Percentiles rank a stretch among this genome's conserved stretches.
Conservation (phyloP, 2,329 filamentous ascomycete genomes). For the Trichoderma semiorbis region DNA sequence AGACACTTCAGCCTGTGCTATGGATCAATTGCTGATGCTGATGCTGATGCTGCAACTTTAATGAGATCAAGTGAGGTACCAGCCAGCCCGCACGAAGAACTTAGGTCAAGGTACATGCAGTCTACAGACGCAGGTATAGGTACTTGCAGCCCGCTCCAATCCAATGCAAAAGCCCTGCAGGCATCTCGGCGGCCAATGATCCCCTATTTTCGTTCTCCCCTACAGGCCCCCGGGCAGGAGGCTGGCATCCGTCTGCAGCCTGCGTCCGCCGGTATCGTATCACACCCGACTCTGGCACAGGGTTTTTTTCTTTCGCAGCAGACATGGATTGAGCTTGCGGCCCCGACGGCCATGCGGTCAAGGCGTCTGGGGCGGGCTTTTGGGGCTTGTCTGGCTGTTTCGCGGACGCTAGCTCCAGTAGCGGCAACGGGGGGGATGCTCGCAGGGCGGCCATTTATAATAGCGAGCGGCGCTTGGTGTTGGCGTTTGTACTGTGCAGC, state of each 20-base stretch:
- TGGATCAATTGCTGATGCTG: too few relatives aligned
- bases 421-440: background rate
- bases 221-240: slow-evolving; percentile 6
- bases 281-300: slow-evolving; percentile 5
- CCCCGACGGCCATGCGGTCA: slow-evolving; percentile 16
- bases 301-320: background rate
- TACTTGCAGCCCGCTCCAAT: background rate
- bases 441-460: background rate
- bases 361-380: slow-evolving; percentile 17
- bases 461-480: background rate
- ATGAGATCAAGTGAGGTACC: background rate
- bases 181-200: slow-evolving; percentile 1
- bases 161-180: background rate
- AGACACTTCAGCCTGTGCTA: too few relatives aligned
- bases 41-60: too few relatives aligned
- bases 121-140: background rate
- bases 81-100: background rate
- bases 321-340: slow-evolving; percentile 4
- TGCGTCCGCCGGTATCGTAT: slow-evolving; percentile 18
- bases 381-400: slow-evolving; percentile 1
- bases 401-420: slow-evolving; percentile 2
- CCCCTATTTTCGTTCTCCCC: slow-evolving; percentile 17
- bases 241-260: slow-evolving; percentile 4
- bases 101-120: background rate
- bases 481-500: background rate